phyloP scores from a whole-genome alignment of 495 filamentous ascomycete genomes.

The Penicillium manginii region DNA sequence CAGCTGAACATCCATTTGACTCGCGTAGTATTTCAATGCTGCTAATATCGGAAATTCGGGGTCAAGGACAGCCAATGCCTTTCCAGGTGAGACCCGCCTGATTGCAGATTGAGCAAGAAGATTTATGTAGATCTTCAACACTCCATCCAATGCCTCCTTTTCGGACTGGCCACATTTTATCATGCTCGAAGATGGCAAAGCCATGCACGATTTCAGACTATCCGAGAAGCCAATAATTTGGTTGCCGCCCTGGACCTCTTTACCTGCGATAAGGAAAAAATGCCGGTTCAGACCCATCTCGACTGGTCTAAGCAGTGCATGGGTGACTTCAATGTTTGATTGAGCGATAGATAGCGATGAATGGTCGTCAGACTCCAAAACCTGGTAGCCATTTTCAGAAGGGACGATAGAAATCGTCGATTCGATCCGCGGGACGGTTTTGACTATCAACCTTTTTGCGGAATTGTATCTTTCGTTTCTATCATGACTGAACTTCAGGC shows the following conservation, averaged over 20 bases:
- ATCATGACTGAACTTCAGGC: constrained; percentile 22
- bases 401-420: constrained; percentile 10
- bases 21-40: constrained; percentile 20
- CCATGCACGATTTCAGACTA: constrained; percentile 15
- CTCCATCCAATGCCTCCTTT: constrained; percentile 7
- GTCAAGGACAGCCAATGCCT: constrained; percentile 20
- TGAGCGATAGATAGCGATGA: not conserved
- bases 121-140: constrained; percentile 22
- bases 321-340: constrained; percentile 16
- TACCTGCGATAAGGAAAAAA: constrained; percentile 24
- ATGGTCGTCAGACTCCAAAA: constrained; percentile 9
- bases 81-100: constrained; percentile 11
- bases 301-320: constrained; percentile 22
- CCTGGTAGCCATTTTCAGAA: constrained; percentile 15
- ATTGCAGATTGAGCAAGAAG: constrained; percentile 23
- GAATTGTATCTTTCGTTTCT: constrained; percentile 48
- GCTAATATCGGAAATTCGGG: constrained; percentile 23
- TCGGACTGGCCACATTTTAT: constrained; percentile 10
- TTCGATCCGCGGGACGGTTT: constrained; percentile 7
- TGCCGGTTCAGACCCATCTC: constrained; percentile 9
- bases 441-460: constrained; percentile 28
- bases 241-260: not conserved
- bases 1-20: constrained; percentile 18
- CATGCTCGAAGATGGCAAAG: constrained; percentile 17
- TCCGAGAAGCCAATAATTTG: constrained; percentile 18